Evolutionary conservation across 2,329 filamentous ascomycete genomes (phyloP).

Genomic region (Falciphora oryzae): DNA sequence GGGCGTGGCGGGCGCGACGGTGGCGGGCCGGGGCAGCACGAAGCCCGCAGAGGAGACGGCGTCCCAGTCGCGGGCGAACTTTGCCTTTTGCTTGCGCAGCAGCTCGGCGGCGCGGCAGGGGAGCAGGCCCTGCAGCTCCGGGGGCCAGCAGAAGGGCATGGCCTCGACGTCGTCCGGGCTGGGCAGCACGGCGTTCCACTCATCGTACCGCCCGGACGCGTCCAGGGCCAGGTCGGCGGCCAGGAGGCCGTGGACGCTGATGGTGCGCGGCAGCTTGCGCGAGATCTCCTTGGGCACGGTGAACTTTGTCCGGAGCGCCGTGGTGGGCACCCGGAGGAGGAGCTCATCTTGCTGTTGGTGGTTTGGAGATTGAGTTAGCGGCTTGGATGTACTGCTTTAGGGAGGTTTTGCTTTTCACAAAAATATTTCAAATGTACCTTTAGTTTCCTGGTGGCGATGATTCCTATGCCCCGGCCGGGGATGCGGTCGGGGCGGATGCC

Average conservation of each 20-base stretch:
- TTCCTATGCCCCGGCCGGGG: conserved; percentile 69
- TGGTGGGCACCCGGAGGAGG: conserved; percentile 60
- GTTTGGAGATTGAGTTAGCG: conserved; percentile 50
- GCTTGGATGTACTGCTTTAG: background rate
- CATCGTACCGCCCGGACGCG: conserved; percentile 36
- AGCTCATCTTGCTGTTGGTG: conserved; percentile 36
- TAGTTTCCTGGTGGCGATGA: conserved; percentile 63
- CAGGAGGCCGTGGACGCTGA: conserved; percentile 64
- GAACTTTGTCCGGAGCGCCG: conserved; percentile 58
- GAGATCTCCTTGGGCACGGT: conserved; percentile 50
- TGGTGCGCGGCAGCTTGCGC: conserved; percentile 43
- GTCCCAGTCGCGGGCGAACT: conserved; percentile 36
- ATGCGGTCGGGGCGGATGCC: conserved; percentile 63
- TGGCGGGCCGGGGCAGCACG: conserved; percentile 1
- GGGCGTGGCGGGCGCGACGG: background rate
- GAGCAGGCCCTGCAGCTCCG: conserved; percentile 38
- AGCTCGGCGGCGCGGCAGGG: conserved; percentile 38
- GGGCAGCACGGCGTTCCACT: conserved; percentile 66
- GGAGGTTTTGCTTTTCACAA: background rate
- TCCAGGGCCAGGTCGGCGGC: conserved; percentile 62
- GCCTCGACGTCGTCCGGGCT: conserved; percentile 48
- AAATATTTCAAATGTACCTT: conserved; percentile 39
- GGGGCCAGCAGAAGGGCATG: conserved; percentile 45
- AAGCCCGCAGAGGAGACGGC: conserved; percentile 8
- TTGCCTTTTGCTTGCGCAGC: conserved; percentile 45